Base-by-base conservation (phyloP, 2,329 filamentous ascomycete species). In the Paraphoma chrysanthemicola region DNA sequence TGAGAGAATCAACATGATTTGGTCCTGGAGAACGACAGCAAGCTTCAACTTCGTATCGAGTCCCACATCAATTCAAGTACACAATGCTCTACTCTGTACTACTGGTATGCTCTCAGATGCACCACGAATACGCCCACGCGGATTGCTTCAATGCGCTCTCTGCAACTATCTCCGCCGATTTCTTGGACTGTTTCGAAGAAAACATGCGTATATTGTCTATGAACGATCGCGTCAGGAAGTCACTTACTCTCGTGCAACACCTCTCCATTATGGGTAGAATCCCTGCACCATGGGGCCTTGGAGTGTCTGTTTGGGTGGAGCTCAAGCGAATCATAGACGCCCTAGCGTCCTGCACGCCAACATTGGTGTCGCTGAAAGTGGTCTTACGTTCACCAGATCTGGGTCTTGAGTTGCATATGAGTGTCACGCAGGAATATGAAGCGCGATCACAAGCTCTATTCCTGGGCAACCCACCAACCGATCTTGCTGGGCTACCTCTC, bases 101-200 rank as follows among this genome's bases (percentile, higher is more conserved):
- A n/a, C 42, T 44, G 10, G 23, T 23, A 2, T 51, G 49, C 42
- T 12, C 29, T 7, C 49, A 45, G 6, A n/a, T 51, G 6, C 44
- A 51, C 31, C 14, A 51, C 9, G 49, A 51, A 11, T 51, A 51
- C 14, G 23, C 31, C 41, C 42, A 51, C 4, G 11, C 39, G 8
- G 8, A 17, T 3, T 42, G 8, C 16, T 17, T 42, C 39, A 42
- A 16, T 3, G 16, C 12, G 7, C 16, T 11, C 39, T 16, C 11
- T 42, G 39, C 16, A 3, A 42, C 39, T n/a, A 42, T 42, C 39
- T 8, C 11, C 8, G 39, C 16, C n/a, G 39, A 7, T 3, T 23
- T 5, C 5, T 23, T 23, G 23, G 23, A 23, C 23, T 2, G 7
- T 36, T 3, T 10, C 33, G 33, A 36, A 36, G 33, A 36, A 10